Conservation (phyloP, 1,284 basidiomycete genomes). For the Tausonia pullulans region DNA sequence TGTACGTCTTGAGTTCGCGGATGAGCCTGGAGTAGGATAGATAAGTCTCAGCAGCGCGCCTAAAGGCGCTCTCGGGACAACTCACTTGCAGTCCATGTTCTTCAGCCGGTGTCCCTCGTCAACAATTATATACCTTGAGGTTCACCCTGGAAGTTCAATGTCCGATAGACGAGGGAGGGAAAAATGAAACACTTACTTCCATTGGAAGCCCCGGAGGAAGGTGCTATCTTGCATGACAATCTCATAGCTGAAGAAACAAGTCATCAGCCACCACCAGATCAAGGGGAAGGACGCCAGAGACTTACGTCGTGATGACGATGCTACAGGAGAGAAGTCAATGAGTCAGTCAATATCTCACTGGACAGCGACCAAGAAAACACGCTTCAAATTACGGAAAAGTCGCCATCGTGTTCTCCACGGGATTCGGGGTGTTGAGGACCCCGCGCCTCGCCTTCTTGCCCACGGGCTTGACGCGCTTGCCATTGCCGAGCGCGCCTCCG, state of each 20-base stretch:
- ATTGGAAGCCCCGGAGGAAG: slow-evolving; percentile 55
- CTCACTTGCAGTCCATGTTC: slow-evolving; percentile 69
- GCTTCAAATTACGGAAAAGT: slow-evolving; percentile 24
- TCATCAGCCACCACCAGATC: neutral
- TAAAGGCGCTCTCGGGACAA: neutral
- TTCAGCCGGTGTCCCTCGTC: slow-evolving; percentile 93
- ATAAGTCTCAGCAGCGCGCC: neutral
- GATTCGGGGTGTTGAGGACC: slow-evolving; percentile 14
- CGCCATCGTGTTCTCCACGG: slow-evolving; percentile 24
- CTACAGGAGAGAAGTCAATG: slow-evolving; percentile 20
- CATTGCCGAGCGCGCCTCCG: slow-evolving; percentile 45
- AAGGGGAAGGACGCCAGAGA: neutral
- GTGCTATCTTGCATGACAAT: slow-evolving; percentile 75
- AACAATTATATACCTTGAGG: slow-evolving; percentile 65
- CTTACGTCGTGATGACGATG: slow-evolving; percentile 15
- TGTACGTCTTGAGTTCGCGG: slow-evolving; percentile 79
- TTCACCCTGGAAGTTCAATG: neutral
- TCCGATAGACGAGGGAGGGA: neutral
- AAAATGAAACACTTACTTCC: slow-evolving; percentile 43
- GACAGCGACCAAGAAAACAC: neutral
- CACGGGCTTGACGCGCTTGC: neutral
- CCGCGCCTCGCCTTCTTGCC: slow-evolving; percentile 21
- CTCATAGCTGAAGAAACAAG: slow-evolving; percentile 54
- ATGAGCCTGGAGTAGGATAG: slow-evolving; percentile 45
- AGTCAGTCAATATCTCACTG: neutral